These are phyloP conservation scores for Trametes versicolor DNA, from an alignment of 1,284 basidiomycete genomes.

Conservation along the genomic window DNA sequence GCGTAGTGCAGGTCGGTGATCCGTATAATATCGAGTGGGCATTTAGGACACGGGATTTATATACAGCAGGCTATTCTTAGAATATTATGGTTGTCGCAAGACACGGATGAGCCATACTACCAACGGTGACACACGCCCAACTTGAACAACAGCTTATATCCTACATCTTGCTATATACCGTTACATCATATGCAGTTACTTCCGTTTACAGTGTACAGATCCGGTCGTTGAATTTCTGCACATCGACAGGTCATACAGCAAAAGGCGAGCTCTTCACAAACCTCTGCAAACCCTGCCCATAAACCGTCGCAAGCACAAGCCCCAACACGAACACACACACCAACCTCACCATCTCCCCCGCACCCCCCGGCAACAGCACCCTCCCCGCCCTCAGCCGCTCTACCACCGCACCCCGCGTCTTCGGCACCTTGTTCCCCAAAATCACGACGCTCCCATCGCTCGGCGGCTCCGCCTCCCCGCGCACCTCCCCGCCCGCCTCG, in stretches of 20 bases:
- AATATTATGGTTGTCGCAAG: too few species aligned
- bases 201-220: too few species aligned
- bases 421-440: slow-evolving; percentile 25
- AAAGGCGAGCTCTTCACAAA: neutral
- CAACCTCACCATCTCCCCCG: slow-evolving; percentile 26
- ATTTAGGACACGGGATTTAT: too few species aligned
- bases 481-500: slow-evolving; percentile 1
- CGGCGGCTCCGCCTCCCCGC: slow-evolving; percentile 19
- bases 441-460: slow-evolving; percentile 23
- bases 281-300: slow-evolving; percentile 1
- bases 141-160: too few species aligned
- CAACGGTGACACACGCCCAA: too few species aligned
- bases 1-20: too few species aligned
- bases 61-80: too few species aligned
- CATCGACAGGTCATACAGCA: neutral
- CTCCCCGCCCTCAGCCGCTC: slow-evolving; percentile 13
- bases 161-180: too few species aligned
- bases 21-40: too few species aligned
- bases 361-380: neutral
- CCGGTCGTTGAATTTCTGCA: too few species aligned
- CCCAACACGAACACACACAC: slow-evolving; percentile 33
- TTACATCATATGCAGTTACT: too few species aligned
- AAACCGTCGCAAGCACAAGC: slow-evolving; percentile 22
- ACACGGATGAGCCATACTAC: too few species aligned
- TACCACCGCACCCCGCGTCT: neutral